Percentiles rank a stretch among this genome's conserved stretches.
phyloP scores from a whole-genome alignment of 345 rosid genomes.

The Capsella bursapastoris region DNA sequence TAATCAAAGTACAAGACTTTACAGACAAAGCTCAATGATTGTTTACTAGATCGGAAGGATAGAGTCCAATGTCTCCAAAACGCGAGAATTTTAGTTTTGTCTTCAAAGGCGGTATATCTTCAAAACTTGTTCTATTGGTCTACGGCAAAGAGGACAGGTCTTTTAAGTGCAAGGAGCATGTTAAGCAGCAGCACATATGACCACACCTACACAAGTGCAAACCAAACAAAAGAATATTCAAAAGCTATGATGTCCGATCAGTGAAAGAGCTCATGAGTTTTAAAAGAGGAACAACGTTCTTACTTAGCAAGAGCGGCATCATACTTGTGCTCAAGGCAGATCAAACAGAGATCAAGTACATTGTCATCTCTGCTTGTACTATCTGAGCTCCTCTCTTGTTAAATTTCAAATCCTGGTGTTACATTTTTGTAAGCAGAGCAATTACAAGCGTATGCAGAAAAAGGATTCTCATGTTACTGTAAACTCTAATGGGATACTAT shows the following conservation, averaged over 20 bases:
- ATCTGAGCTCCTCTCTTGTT: conserved; percentile 41
- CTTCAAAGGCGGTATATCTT: conserved; percentile 71
- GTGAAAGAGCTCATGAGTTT: conserved; percentile 3
- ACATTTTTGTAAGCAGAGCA: background rate
- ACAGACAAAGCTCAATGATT: background rate
- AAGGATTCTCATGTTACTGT: conserved; percentile 1
- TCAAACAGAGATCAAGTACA: conserved; percentile 73
- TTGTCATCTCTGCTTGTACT: conserved; percentile 7
- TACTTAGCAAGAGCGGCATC: conserved; percentile 78
- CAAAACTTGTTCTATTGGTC: conserved; percentile 59
- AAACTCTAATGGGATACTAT: background rate
- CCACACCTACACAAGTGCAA: conserved; percentile 45
- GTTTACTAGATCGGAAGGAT: background rate
- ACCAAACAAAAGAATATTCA: background rate
- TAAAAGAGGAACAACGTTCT: conserved; percentile 38
- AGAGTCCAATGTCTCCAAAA: conserved; percentile 40
- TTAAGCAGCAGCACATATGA: conserved; percentile 84
- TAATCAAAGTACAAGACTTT: background rate
- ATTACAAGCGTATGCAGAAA: background rate
- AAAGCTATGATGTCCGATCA: background rate
- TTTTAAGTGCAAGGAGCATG: conserved; percentile 58
- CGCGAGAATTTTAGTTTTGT: background rate
- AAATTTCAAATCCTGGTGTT: background rate
- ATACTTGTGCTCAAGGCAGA: conserved; percentile 76
- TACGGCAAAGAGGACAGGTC: conserved; percentile 78